These are phyloP conservation scores for Chaetoceros tenuissimus DNA, from an alignment of 108 stramenopile genomes.

Conservation along the genomic window DNA sequence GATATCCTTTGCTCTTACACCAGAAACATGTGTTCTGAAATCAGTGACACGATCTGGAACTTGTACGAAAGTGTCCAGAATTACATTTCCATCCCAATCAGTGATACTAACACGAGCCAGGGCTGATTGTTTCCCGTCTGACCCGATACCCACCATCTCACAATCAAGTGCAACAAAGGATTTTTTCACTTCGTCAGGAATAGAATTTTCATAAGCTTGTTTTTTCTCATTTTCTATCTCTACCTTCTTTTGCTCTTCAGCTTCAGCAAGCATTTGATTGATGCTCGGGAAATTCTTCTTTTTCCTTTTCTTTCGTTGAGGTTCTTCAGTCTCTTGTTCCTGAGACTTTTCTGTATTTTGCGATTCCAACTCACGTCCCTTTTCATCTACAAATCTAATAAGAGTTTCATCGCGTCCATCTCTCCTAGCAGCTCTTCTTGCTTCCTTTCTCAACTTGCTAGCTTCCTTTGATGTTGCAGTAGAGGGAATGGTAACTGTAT, in stretches of 20 bases:
- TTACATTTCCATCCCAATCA: slow-evolving; percentile 59
- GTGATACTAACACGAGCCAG: slow-evolving; percentile 74
- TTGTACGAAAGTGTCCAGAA: slow-evolving; percentile 66
- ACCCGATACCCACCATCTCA: slow-evolving; percentile 88
- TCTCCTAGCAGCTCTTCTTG: slow-evolving; percentile 39
- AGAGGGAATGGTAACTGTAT: slow-evolving; percentile 36
- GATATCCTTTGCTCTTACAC: slow-evolving; percentile 75
- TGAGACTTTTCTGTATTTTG: slow-evolving; percentile 1
- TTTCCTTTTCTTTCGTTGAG: slow-evolving; percentile 4
- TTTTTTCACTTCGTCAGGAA: slow-evolving; percentile 10
- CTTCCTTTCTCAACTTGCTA: slow-evolving; percentile 82
- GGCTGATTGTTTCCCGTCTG: slow-evolving; percentile 27
- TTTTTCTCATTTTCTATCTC: slow-evolving; percentile 41
- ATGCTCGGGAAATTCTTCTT: slow-evolving; percentile 55
- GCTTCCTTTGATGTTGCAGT: slow-evolving; percentile 46
- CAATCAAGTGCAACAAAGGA: slow-evolving; percentile 72
- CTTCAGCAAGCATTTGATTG: slow-evolving; percentile 49
- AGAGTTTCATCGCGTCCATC: slow-evolving; percentile 37
- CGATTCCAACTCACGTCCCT: slow-evolving; percentile 14
- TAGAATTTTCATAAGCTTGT: slow-evolving; percentile 1
- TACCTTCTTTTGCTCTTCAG: background rate
- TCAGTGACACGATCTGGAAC: slow-evolving; percentile 82
- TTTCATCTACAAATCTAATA: slow-evolving; percentile 42
- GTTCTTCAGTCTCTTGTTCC: slow-evolving; percentile 17
- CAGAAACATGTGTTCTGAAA: slow-evolving; percentile 84